Conservation (phyloP, 2,329 filamentous ascomycete species). For the Fusarium miscanthi region DNA sequence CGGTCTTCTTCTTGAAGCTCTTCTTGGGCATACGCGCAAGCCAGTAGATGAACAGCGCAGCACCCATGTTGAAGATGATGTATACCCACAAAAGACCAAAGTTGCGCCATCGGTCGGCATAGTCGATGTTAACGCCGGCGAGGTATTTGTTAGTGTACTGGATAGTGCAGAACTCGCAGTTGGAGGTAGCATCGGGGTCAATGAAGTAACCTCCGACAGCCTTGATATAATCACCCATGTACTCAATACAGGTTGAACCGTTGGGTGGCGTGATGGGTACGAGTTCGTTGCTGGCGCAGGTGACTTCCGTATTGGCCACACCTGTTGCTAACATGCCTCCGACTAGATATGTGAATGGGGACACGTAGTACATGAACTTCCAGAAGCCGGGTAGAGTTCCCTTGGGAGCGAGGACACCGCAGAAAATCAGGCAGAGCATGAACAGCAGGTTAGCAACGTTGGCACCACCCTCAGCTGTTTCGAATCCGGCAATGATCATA, state of each 20-base stretch:
- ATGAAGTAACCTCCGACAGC: conserved; percentile 64
- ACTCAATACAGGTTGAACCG: conserved; percentile 69
- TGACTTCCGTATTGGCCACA: conserved; percentile 73
- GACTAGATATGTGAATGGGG: conserved; percentile 85
- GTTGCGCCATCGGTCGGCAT: conserved; percentile 74
- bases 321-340: conserved; percentile 77
- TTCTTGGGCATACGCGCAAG: conserved; percentile 61
- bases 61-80: conserved; percentile 67
- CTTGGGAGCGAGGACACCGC: conserved; percentile 44
- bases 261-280: conserved; percentile 70
- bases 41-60: conserved; percentile 68
- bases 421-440: conserved; percentile 64
- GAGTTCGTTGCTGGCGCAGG: conserved; percentile 77
- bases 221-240: conserved; percentile 64
- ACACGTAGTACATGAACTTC: conserved; percentile 70
- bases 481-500: conserved; percentile 76
- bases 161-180: conserved; percentile 69
- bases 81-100: conserved; percentile 73
- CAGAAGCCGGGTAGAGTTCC: conserved; percentile 68
- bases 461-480: conserved; percentile 72
- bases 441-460: conserved; percentile 76
- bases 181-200: conserved; percentile 58
- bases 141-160: conserved; percentile 65
- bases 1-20: conserved; percentile 48
- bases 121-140: conserved; percentile 61